Percentiles rank a stretch among this genome's conserved stretches.
Evolutionary conservation across 306 rosid species (phyloP).

Genomic region (Cyclanthera cordifolia): DNA sequence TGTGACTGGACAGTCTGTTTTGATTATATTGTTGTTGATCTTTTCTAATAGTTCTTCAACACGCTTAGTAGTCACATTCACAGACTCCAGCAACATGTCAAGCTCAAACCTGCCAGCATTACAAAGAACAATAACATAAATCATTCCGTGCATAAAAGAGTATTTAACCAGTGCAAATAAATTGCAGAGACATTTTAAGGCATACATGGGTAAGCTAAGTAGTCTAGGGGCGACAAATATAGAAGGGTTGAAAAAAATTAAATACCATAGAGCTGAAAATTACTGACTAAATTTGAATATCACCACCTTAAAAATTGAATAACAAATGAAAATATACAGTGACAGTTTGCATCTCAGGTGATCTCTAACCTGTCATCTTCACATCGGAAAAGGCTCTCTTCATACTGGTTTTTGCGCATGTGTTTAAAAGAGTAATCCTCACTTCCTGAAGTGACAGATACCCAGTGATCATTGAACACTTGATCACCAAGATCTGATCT

Average conservation of each 20-base stretch:
- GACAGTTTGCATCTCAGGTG: too few species aligned
- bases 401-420: slow-evolving; percentile 94
- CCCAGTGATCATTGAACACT: slow-evolving; percentile 95
- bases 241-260: too few species aligned
- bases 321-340: too few species aligned
- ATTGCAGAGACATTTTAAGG: too few species aligned
- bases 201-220: too few species aligned
- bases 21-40: too few species aligned
- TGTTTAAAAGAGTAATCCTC: slow-evolving; percentile 99
- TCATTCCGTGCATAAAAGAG: too few species aligned
- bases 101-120: slow-evolving; percentile 65
- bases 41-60: slow-evolving; percentile 72
- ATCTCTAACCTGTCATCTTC: slow-evolving; percentile 88
- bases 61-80: slow-evolving; percentile 69
- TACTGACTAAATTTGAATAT: too few species aligned
- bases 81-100: slow-evolving; percentile 96
- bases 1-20: slow-evolving; percentile 36
- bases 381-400: slow-evolving; percentile 89
- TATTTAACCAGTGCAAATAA: not conserved
- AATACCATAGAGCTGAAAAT: too few species aligned
- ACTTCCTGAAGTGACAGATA: slow-evolving; percentile 97
- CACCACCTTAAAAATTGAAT: too few species aligned
- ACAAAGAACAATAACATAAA: too few species aligned
- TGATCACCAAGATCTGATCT: slow-evolving; percentile 81
- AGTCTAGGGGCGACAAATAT: too few species aligned